These are phyloP conservation scores for Thelephora terrestris DNA, from an alignment of 1,284 basidiomycete genomes.

Conservation along the genomic window DNA sequence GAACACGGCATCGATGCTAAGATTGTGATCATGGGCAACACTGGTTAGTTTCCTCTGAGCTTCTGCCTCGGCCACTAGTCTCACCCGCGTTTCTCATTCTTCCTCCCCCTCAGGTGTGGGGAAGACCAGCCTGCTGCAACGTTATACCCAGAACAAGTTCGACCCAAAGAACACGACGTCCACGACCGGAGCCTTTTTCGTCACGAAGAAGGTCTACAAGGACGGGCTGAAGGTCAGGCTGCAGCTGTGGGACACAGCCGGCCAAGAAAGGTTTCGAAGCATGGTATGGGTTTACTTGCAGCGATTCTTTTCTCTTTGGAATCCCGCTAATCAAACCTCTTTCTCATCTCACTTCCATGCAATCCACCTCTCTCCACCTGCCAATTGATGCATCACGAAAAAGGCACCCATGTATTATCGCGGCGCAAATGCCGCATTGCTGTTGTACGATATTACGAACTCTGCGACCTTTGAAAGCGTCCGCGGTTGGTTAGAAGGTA, in stretches of 20 bases:
- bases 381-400: slow-evolving; percentile 19
- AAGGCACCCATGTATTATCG: slow-evolving; percentile 99
- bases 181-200: slow-evolving; percentile 92
- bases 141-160: slow-evolving; percentile 89
- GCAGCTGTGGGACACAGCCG: slow-evolving; percentile 92
- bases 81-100: not conserved
- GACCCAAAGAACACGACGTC: slow-evolving; percentile 80
- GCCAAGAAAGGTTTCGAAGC: slow-evolving; percentile 93
- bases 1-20: slow-evolving; percentile 88
- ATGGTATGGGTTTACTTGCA: slow-evolving; percentile 55
- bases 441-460: slow-evolving; percentile 97
- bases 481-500: slow-evolving; percentile 87
- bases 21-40: slow-evolving; percentile 94
- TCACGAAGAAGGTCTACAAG: slow-evolving; percentile 88
- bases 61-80: not conserved
- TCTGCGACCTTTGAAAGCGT: slow-evolving; percentile 85
- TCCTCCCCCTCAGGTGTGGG: slow-evolving; percentile 59
- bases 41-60: slow-evolving; percentile 41
- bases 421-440: slow-evolving; percentile 91
- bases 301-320: not conserved
- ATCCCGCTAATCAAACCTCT: slow-evolving; percentile 6
- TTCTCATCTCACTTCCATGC: slow-evolving; percentile 8
- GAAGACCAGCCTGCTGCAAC: slow-evolving; percentile 88
- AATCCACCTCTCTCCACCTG: slow-evolving; percentile 8
- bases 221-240: slow-evolving; percentile 82